Evolutionary conservation across 371 early-diverging fungal genomes (phyloP), one percentile per base, ranked within the genome.

Genomic region (Dichotomocladium elegans): DNA sequence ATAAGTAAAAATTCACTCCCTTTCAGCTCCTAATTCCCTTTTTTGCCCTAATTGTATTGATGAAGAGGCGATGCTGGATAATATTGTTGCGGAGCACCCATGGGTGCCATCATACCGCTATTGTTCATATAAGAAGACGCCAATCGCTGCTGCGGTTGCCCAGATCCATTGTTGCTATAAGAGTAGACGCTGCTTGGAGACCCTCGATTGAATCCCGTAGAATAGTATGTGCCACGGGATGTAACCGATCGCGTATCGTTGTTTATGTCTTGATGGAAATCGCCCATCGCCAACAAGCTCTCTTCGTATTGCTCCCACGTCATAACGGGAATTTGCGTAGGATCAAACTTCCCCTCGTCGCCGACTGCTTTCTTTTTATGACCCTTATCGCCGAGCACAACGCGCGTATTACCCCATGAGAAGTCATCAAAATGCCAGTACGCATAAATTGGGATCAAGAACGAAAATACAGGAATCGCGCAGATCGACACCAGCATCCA

Each of bases 361-460:
- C 77, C 72, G 15, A 75, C 59, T 14, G 77, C 71, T 46, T 73
- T 56, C 53, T 74, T 77, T 42, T 74, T 75, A 19, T 42, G 55
- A 8, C 74, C 77, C 12, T 67, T 71, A 41, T 86, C 88, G 33
- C 88, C 93, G 21, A 86, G 63, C 14, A 91, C 90, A 24, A 86
- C 70, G 59, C 92, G 77, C 3, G 92, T 92, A 55, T 92, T 86
- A 50, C 91, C 91, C 91, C 91, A 92, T 0, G 81, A 80, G 58
- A 92, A 90, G 63, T 92, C 89, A 56, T 92, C 91, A 63, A 92
- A 90, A 58, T 89, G 90, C 92, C 92, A 92, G 68, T 87, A 92
- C 1, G 90, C 74, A 54, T 92, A 92, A 14, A 86, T 63, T 0
- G 77, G 83, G 21, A 83, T 73, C 7, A 66, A 62, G 51, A 83